phyloP scores from a whole-genome alignment of 441 rosid genomes.

The Pelargonium australe region DNA sequence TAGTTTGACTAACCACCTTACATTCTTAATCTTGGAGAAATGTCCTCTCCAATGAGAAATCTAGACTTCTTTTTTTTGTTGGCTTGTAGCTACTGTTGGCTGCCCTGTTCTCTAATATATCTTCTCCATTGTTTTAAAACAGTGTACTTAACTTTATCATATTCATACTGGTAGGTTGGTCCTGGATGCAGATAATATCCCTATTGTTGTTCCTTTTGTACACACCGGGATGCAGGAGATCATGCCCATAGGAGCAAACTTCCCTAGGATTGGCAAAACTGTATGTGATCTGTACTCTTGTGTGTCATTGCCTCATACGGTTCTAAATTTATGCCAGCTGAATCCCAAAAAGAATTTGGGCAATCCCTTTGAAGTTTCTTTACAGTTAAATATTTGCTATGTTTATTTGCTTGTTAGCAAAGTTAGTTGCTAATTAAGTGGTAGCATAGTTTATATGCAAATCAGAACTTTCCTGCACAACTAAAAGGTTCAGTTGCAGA shows the following conservation, averaged over 20 bases:
- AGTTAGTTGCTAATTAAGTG: background rate
- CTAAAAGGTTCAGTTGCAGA: background rate
- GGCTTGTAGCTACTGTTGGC: background rate
- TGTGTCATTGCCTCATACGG: background rate
- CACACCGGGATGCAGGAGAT: conserved; percentile 93
- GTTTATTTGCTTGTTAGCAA: background rate
- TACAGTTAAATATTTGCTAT: background rate
- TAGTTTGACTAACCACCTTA: background rate
- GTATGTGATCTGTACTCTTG: conserved; percentile 32
- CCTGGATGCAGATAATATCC: conserved; percentile 72
- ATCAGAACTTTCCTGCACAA: background rate
- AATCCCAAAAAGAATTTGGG: background rate
- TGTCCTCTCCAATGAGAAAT: background rate
- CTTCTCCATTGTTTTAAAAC: background rate
- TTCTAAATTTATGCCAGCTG: background rate
- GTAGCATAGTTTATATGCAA: background rate
- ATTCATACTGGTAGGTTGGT: conserved; percentile 46
- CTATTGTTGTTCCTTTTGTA: conserved; percentile 83
- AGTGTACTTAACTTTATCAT: conserved; percentile 6
- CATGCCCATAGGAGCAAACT: conserved; percentile 83
- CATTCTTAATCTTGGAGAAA: background rate
- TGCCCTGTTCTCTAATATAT: background rate
- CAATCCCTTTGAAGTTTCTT: too few relatives aligned
- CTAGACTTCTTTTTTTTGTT: background rate
- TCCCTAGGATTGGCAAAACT: conserved; percentile 84